Evolutionary conservation across 2,329 filamentous ascomycete genomes (phyloP).

Genomic region (Thielaviopsis punctulata): DNA sequence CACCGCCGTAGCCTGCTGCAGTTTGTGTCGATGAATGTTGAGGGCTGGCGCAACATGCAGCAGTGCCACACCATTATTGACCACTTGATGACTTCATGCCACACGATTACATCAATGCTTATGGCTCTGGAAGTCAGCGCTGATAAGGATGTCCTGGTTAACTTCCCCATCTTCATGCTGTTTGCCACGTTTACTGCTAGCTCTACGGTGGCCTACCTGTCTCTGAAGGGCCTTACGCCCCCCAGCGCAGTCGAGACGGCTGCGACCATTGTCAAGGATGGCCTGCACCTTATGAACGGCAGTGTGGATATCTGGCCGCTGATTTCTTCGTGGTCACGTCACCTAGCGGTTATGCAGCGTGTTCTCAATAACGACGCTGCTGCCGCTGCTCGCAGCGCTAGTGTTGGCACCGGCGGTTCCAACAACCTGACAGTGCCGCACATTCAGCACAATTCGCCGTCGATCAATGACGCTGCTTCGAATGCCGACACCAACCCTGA

Average conservation of each 20-base stretch:
- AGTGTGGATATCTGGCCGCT: slow-evolving; percentile 43
- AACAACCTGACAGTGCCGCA: slow-evolving; percentile 14
- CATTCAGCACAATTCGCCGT: slow-evolving; percentile 20
- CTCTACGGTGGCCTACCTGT: slow-evolving; percentile 43
- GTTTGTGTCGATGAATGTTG: slow-evolving; percentile 34
- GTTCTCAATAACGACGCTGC: slow-evolving; percentile 37
- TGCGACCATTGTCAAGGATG: slow-evolving; percentile 38
- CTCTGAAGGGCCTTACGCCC: slow-evolving; percentile 42
- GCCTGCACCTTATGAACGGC: slow-evolving; percentile 40
- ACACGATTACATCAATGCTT: slow-evolving; percentile 39
- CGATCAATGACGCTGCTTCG: slow-evolving; percentile 35
- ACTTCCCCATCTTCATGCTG: slow-evolving; percentile 46
- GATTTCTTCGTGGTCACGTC: slow-evolving; percentile 41
- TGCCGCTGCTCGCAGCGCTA: slow-evolving; percentile 18
- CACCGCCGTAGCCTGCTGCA: slow-evolving; percentile 42
- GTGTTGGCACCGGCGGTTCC: slow-evolving; percentile 20
- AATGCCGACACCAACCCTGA: slow-evolving; percentile 38
- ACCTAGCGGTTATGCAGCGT: slow-evolving; percentile 43
- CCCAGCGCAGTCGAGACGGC: slow-evolving; percentile 39
- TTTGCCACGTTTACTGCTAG: slow-evolving; percentile 45
- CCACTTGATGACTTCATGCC: slow-evolving; percentile 39
- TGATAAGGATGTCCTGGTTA: slow-evolving; percentile 41
- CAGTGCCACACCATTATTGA: slow-evolving; percentile 37
- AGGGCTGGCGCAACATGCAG: slow-evolving; percentile 33
- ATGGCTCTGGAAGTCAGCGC: slow-evolving; percentile 36